These are phyloP conservation scores for Torulaspora delbrueckii DNA, from an alignment of 805 yeast genomes.

Conservation along the genomic window DNA sequence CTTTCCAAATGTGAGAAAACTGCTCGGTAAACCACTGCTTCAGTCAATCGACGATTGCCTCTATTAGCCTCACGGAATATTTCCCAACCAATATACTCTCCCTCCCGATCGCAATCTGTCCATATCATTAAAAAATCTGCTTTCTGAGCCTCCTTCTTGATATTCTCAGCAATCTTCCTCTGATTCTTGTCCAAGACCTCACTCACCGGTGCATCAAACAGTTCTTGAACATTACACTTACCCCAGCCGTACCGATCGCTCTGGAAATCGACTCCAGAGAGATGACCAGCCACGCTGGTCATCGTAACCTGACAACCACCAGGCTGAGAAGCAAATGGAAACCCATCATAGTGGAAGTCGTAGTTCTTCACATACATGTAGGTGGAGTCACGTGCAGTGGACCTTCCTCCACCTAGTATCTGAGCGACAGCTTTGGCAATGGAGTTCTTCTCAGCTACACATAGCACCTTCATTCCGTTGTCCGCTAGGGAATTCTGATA, in stretches of 20 bases:
- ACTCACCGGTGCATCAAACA: constrained; percentile 69
- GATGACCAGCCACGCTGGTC: constrained; percentile 91
- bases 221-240: constrained; percentile 52
- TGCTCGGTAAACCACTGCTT: constrained; percentile 62
- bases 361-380: constrained; percentile 72
- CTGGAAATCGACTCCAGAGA: constrained; percentile 59
- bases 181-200: constrained; percentile 41
- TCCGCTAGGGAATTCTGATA: background rate
- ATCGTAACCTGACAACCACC: constrained; percentile 78
- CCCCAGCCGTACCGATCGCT: constrained; percentile 54
- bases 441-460: constrained; percentile 97
- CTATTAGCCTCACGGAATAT: constrained; percentile 63
- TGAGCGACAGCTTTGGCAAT: constrained; percentile 74
- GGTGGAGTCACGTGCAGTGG: constrained; percentile 43
- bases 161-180: constrained; percentile 56
- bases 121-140: constrained; percentile 77
- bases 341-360: constrained; percentile 55
- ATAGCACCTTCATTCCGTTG: constrained; percentile 61
- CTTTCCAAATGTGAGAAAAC: constrained; percentile 83
- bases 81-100: constrained; percentile 88
- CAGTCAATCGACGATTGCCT: constrained; percentile 38
- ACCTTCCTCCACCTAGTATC: constrained; percentile 70
- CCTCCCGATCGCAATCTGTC: constrained; percentile 99
- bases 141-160: constrained; percentile 54
- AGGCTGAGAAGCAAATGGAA: constrained; percentile 46